Percentiles rank a stretch among this genome's conserved stretches.
phyloP scores from a whole-genome alignment of 2,329 filamentous ascomycete genomes.

The Orbilia ellipsospora region DNA sequence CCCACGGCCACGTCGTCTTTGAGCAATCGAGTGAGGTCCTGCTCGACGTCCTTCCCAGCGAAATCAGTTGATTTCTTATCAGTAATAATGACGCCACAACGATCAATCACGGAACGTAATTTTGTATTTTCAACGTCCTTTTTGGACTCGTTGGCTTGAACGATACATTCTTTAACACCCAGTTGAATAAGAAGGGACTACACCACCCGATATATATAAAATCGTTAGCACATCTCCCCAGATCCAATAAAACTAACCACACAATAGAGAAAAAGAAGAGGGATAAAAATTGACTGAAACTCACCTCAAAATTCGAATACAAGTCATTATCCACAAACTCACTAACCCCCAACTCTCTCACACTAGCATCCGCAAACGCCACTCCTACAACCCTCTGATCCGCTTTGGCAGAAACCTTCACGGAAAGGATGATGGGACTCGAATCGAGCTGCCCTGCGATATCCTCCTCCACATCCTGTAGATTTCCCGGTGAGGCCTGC shows the following conservation, averaged over 20 bases:
- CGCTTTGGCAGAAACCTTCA: conserved; percentile 91
- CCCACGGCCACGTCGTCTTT: conserved; percentile 84
- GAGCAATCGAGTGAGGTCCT: conserved; percentile 86
- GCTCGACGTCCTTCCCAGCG: conserved; percentile 89
- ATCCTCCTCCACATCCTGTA: conserved; percentile 97
- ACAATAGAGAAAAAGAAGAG: not conserved
- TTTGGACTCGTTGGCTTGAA: conserved; percentile 80
- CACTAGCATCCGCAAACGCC: conserved; percentile 96
- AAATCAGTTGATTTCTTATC: conserved; percentile 83
- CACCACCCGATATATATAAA: conserved; percentile 7
- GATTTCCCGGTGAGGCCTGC: conserved; percentile 91
- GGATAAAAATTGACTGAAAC: not conserved
- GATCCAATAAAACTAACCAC: not conserved
- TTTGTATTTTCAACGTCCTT: conserved; percentile 92
- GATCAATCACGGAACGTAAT: conserved; percentile 87
- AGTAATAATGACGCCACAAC: conserved; percentile 88
- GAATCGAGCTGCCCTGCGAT: conserved; percentile 86
- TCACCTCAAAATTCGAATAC: conserved; percentile 93
- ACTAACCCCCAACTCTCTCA: conserved; percentile 92
- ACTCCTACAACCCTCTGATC: conserved; percentile 90
- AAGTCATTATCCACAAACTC: conserved; percentile 99
- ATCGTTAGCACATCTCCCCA: not conserved
- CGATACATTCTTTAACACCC: conserved; percentile 89
- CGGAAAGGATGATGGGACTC: conserved; percentile 91
- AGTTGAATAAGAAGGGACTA: conserved; percentile 86